phyloP scores from a whole-genome alignment of 371 early-diverging fungal genomes.

The Apophysomyces trapeziformis region DNA sequence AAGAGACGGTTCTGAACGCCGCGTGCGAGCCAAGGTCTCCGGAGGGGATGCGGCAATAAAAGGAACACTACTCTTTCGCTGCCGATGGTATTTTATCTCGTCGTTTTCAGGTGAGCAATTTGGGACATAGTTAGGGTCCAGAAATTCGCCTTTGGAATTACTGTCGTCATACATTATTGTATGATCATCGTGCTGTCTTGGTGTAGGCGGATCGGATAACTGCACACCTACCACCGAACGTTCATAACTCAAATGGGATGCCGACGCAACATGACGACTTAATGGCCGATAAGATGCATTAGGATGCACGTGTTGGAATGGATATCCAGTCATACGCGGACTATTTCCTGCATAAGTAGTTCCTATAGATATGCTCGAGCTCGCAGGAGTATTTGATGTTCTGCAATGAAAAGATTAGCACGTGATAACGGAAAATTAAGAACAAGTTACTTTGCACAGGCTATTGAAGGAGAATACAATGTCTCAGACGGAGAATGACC shows the following conservation, averaged over 20 bases:
- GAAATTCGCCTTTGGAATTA: conserved; percentile 20
- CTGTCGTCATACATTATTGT: conserved; percentile 14
- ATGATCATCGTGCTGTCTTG: conserved; percentile 21
- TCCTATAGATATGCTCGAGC: conserved; percentile 2
- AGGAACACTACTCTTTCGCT: conserved; percentile 18
- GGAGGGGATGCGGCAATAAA: conserved; percentile 8
- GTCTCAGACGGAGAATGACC: conserved; percentile 43
- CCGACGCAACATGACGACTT: conserved; percentile 27
- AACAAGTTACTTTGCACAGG: conserved; percentile 18
- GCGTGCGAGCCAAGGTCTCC: neutral
- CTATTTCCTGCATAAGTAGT: conserved; percentile 9
- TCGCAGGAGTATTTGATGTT: conserved; percentile 8
- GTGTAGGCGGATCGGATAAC: conserved; percentile 39
- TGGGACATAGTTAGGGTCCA: conserved; percentile 16
- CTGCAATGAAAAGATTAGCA: conserved; percentile 23
- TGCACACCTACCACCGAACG: conserved; percentile 30
- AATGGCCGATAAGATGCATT: conserved; percentile 35
- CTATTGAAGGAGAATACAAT: conserved; percentile 15
- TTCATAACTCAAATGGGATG: conserved; percentile 11
- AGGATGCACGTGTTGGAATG: conserved; percentile 28
- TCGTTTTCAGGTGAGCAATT: neutral
- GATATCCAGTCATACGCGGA: conserved; percentile 7
- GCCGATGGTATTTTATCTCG: conserved; percentile 8
- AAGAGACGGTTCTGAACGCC: conserved; percentile 14
- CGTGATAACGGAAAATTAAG: conserved; percentile 19